These are phyloP conservation scores for Aspergillus sclerotialis DNA, from an alignment of 2,329 filamentous ascomycete species.

Conservation along the genomic window DNA sequence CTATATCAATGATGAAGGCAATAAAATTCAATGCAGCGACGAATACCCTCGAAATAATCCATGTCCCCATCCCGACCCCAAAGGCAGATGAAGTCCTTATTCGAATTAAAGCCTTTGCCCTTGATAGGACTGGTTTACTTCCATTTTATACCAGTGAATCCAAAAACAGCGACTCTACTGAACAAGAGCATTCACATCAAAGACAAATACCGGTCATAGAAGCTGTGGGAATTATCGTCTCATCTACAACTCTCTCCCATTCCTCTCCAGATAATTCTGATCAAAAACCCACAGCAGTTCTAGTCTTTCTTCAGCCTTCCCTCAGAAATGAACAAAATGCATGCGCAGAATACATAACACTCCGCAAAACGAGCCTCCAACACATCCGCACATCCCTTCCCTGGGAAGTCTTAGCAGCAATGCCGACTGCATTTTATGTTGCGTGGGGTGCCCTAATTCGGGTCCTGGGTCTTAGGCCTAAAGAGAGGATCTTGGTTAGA, in stretches of 20 bases:
- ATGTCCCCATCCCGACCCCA: slow-evolving; percentile 33
- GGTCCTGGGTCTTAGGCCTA: slow-evolving; percentile 30
- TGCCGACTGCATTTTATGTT: slow-evolving; percentile 48
- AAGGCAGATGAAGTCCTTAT: slow-evolving; percentile 35
- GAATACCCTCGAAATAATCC: slow-evolving; percentile 33
- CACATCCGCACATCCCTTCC: slow-evolving; percentile 29
- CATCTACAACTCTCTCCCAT: slow-evolving; percentile 21
- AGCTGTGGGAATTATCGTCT: slow-evolving; percentile 36
- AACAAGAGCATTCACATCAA: too few relatives aligned
- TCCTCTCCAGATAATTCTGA: slow-evolving; percentile 32
- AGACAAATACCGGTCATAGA: slow-evolving; percentile 44
- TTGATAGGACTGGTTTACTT: slow-evolving; percentile 43
- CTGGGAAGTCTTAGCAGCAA: slow-evolving; percentile 40
- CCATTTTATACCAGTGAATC: too few relatives aligned
- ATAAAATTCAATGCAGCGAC: too few relatives aligned
- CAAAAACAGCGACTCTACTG: too few relatives aligned
- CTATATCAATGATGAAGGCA: too few relatives aligned
- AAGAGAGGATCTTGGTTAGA: slow-evolving; percentile 42
- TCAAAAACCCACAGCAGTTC: too few relatives aligned
- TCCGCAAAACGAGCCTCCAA: too few relatives aligned
- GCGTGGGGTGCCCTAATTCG: slow-evolving; percentile 40
- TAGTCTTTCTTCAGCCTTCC: too few relatives aligned
- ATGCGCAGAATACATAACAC: too few relatives aligned
- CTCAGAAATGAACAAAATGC: too few relatives aligned
- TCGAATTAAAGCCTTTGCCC: slow-evolving; percentile 38